Base-by-base conservation (phyloP, 495 filamentous ascomycete species). In the Filosporella fistucella region DNA sequence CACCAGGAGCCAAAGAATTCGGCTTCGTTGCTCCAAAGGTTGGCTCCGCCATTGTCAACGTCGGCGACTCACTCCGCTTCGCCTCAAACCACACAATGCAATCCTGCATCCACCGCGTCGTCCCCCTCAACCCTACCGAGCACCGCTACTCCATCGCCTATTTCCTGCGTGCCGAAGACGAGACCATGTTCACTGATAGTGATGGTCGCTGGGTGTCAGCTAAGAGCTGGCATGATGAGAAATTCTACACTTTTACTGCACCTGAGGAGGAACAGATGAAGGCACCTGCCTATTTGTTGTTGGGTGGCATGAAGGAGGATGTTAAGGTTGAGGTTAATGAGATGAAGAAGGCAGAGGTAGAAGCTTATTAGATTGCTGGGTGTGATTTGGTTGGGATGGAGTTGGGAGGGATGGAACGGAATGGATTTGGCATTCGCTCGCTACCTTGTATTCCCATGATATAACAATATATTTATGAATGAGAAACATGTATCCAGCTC, bases 101-200 rank as follows among this genome's bases (percentile, higher is more conserved):
- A 52, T 76, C 71, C 20, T 72, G 67, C 59, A 69, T 79, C 56
- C 77, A 81, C 64, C 67, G 75, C 35, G 76, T 81, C 11, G 71
- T 78, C 23, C 77, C 77, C 11, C 61, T 67, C 45, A 50, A 74
- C 61, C 60, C 61, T 28, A 49, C 50, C 47, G 66, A 75, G 66
- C 68, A 76, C 61, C 71, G 76, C 44, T 77, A 77, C 66, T 71
- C 66, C n/a, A 70, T 77, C 57, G 74, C 76, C 12, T 80, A 80
- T 60, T 78, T 80, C 66, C 65, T 78, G 40, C 66, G 76, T 10
- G 66, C 74, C 35, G 70, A 77, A 62, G 67, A 77, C 57, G 72
- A 71, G 47, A 66, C 65, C 53, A 62, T 67, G 62, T 77, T 76
- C 62, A 60, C 63, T 50, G 74, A 76, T 56, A 67, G 63, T 52